Percentiles rank a stretch among this genome's conserved stretches.
Conservation (phyloP, 2,329 filamentous ascomycete genomes). For the Aspergillus hiratsukae region DNA sequence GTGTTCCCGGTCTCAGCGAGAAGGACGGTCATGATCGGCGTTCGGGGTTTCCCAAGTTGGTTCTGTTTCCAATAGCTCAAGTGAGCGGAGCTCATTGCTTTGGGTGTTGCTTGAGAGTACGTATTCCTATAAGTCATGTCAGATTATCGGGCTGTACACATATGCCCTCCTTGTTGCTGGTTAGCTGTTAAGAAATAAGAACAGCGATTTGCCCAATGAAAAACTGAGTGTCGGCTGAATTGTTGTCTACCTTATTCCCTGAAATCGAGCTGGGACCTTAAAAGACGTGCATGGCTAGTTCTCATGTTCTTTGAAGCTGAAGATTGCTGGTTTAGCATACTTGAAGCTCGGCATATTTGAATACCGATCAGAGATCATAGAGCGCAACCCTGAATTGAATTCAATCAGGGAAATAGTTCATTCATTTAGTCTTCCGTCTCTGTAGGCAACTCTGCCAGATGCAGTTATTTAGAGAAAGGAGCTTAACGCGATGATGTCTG, state of each 20-base stretch:
- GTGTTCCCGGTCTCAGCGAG: slow-evolving; percentile 7
- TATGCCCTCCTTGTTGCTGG: not conserved
- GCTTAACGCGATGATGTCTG: not conserved
- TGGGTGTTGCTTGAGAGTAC: not conserved
- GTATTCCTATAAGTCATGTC: not conserved
- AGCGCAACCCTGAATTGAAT: not conserved
- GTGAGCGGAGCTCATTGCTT: not conserved
- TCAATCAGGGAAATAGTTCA: not conserved
- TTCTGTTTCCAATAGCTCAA: not conserved
- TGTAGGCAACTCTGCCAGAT: not conserved
- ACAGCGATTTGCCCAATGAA: not conserved
- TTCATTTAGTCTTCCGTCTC: not conserved
- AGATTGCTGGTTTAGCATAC: not conserved
- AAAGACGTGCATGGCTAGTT: not conserved
- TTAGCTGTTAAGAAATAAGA: not conserved
- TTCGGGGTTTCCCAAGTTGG: not conserved
- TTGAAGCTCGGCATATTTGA: not conserved
- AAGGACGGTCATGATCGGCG: slow-evolving; percentile 1
- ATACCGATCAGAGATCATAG: not conserved
- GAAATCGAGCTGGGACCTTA: not conserved
- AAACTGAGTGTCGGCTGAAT: not conserved
- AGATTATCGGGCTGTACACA: not conserved
- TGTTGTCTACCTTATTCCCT: too few relatives aligned
- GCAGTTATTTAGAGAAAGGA: too few relatives aligned
- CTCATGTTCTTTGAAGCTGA: not conserved